Base-by-base conservation (phyloP, 202 grass and related monocot species). In the Elaeis oleifera region DNA sequence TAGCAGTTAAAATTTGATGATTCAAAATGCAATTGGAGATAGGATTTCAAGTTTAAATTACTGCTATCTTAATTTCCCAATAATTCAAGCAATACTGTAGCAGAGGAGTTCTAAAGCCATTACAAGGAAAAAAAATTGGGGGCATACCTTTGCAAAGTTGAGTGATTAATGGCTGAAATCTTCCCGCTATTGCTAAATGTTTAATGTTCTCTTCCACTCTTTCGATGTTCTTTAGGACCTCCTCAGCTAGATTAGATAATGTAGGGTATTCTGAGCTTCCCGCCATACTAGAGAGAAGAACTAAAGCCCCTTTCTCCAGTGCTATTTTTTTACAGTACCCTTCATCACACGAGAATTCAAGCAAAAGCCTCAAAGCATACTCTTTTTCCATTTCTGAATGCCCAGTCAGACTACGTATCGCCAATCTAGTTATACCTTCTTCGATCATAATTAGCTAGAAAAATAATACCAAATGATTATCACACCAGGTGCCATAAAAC, bases 271-370 rank as follows among this genome's bases (percentile, higher is more conserved):
- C 63, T 27, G 16, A 19, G 53, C 53, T 53, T 53, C 16, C 63
- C 15, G 50, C 63, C 6, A 66, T 31, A 54, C 49, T 66, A 15
- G 50, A 53, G 18, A 66, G 63, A 66, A 66, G 63, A 53, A 66
- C 49, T 53, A 66, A 66, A 66, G 63, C 63, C 19, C 63, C 63
- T 53, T 66, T 66, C 63, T 66, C 63, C 22, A 53, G 16, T 28
- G 50, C 63, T 53, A 66, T 19, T 32, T 53, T 66, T 17, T 21
- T 66, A 24, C 63, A 66, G 52, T 17, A 66, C 3, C 53, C 50
- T 53, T 26, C 17, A 28, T 66, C 63, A 18, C 3, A 24, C 9
- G 63, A 66, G 50, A 66, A 66, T 66, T 54, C 63, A 29, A 54
- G 50, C 63, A 66, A 53, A 53, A 66, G 7, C 63, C 50, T 66